Evolutionary conservation across 2,329 filamentous ascomycete species (phyloP).

Genomic region (Pseudogymnoascus sp.): DNA sequence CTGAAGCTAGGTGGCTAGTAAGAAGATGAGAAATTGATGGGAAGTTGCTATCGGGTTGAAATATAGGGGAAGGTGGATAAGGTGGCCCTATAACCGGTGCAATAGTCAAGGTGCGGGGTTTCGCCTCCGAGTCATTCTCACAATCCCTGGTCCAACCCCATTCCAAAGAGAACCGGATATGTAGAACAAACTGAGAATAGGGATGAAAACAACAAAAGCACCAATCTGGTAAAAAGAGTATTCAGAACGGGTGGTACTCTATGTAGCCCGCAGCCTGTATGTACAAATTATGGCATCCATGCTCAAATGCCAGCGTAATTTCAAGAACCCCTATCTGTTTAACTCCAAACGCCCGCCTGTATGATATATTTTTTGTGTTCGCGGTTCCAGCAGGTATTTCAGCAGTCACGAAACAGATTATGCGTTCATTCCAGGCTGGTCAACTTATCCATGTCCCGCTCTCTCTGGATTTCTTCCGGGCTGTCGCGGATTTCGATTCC

Average conservation of each 20-base stretch:
- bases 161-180: neutral
- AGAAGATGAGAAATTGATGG: too few species aligned
- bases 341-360: neutral
- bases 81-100: neutral
- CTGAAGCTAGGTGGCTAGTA: too few species aligned
- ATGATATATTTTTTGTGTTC: conserved; percentile 1
- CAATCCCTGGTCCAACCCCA: neutral
- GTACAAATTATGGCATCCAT: neutral
- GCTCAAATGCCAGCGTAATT: neutral
- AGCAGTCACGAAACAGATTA: neutral
- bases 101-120: neutral
- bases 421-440: conserved; percentile 40
- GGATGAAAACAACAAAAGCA: neutral
- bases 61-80: too few species aligned
- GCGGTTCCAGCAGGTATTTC: neutral
- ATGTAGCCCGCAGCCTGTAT: neutral
- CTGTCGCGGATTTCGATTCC: conserved; percentile 73
- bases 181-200: neutral
- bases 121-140: neutral
- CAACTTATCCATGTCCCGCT: conserved; percentile 51
- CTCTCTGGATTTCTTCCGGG: conserved; percentile 38
- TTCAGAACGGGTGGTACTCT: neutral
- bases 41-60: too few species aligned
- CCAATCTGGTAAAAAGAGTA: neutral
- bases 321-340: neutral